Conservation (phyloP, 805 yeast species). For the Hemisphaericaspora nanyangensis region DNA sequence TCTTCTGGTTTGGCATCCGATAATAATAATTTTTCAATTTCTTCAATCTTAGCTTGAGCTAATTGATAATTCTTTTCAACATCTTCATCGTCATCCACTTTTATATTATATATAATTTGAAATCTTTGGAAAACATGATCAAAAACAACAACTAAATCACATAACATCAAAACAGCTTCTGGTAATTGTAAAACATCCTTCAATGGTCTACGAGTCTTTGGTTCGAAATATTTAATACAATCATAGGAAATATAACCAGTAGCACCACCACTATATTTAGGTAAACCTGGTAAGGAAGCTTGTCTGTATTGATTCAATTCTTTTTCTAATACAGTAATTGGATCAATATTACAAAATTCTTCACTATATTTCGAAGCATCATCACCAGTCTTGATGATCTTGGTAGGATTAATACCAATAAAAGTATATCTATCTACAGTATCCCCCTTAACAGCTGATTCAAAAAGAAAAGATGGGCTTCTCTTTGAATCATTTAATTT, state of each 20-base stretch:
- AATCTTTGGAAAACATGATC: conserved; percentile 93
- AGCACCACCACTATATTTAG: conserved; percentile 91
- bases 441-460: conserved; percentile 86
- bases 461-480: conserved; percentile 75
- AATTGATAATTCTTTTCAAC: conserved; percentile 7
- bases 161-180: conserved; percentile 88
- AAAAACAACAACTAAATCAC: conserved; percentile 84
- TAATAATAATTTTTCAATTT: conserved; percentile 48
- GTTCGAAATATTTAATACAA: conserved; percentile 95
- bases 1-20: conserved; percentile 40
- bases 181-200: conserved; percentile 83
- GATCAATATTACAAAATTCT: conserved; percentile 61
- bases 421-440: conserved; percentile 87
- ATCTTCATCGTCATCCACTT: conserved; percentile 30
- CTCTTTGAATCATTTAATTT: conserved; percentile 51
- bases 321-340: conserved; percentile 66
- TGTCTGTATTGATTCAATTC: conserved; percentile 66
- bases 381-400: conserved; percentile 80
- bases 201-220: conserved; percentile 70
- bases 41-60: conserved; percentile 22
- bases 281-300: conserved; percentile 77
- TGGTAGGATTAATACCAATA: conserved; percentile 82
- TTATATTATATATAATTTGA: conserved; percentile 82
- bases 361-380: conserved; percentile 27
- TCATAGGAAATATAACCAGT: conserved; percentile 95